Percentiles rank a stretch among this genome's conserved stretches.
Evolutionary conservation across 78 protist genomes (phyloP).

Genomic region (Dictyostelium intermedium): DNA sequence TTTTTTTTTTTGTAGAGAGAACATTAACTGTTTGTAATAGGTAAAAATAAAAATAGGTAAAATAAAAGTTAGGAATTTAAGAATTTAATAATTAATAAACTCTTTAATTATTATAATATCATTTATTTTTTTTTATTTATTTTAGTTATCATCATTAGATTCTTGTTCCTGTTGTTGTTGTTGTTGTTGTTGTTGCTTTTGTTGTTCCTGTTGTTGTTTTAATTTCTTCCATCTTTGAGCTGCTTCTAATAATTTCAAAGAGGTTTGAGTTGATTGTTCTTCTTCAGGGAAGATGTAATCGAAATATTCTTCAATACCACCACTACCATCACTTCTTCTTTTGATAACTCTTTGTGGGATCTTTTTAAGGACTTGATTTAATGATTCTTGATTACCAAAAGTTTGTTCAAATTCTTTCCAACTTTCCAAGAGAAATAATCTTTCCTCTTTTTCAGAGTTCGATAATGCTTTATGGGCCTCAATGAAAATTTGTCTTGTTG

Average conservation of each 20-base stretch:
- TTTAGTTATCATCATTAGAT: background rate
- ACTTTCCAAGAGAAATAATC: constrained; percentile 37
- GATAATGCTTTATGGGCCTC: constrained; percentile 72
- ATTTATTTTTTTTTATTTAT: background rate
- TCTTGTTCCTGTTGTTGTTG: background rate
- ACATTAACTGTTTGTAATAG: too few relatives aligned
- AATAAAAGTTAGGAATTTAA: too few relatives aligned
- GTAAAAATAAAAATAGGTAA: too few relatives aligned
- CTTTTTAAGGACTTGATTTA: background rate
- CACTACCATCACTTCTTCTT: constrained; percentile 66
- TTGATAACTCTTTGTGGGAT: constrained; percentile 87
- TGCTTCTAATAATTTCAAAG: constrained; percentile 90
- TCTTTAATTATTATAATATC: background rate
- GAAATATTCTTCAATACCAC: constrained; percentile 92
- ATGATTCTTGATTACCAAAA: constrained; percentile 63
- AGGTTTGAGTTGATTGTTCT: constrained; percentile 70
- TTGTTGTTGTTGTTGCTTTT: background rate
- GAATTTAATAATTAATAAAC: too few relatives aligned
- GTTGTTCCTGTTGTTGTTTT: constrained; percentile 24
- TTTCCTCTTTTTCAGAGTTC: constrained; percentile 69
- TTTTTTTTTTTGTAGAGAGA: too few relatives aligned
- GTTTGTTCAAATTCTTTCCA: constrained; percentile 67
- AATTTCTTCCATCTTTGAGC: constrained; percentile 92
- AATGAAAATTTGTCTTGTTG: constrained; percentile 51
- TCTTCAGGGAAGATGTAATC: constrained; percentile 94